Percentiles rank a stretch among this genome's conserved stretches.
Evolutionary conservation across 2,329 filamentous ascomycete genomes (phyloP).

Genomic region (Diaporthe velutina): DNA sequence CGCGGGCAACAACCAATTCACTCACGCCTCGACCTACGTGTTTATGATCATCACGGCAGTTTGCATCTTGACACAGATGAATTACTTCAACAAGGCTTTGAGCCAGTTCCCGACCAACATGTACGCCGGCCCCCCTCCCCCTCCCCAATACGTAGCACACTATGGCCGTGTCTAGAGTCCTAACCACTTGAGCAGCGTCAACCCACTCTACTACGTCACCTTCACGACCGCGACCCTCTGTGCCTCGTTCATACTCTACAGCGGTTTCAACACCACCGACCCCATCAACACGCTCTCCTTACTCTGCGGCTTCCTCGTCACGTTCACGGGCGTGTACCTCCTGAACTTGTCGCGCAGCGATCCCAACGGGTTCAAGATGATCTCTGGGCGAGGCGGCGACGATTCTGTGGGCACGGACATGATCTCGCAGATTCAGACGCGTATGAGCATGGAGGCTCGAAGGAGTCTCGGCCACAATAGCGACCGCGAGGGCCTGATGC

Average conservation of each 20-base stretch:
- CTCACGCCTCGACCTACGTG: slow-evolving; percentile 94
- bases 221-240: slow-evolving; percentile 95
- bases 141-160: not conserved
- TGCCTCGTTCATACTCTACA: slow-evolving; percentile 96
- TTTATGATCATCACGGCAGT: slow-evolving; percentile 94
- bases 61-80: slow-evolving; percentile 99
- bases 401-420: slow-evolving; percentile 93
- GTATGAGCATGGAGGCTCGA: slow-evolving; percentile 92
- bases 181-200: slow-evolving; percentile 73
- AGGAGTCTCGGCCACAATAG: slow-evolving; percentile 78
- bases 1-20: slow-evolving; percentile 93
- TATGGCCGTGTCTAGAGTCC: slow-evolving; percentile 17
- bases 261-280: slow-evolving; percentile 95
- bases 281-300: slow-evolving; percentile 92
- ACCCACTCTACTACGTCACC: slow-evolving; percentile 96
- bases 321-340: slow-evolving; percentile 95
- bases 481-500: slow-evolving; percentile 86
- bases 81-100: slow-evolving; percentile 99
- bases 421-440: slow-evolving; percentile 88
- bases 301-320: slow-evolving; percentile 92
- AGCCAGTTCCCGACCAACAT: slow-evolving; percentile 98
- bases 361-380: slow-evolving; percentile 79
- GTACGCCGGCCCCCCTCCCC: slow-evolving; percentile 65
- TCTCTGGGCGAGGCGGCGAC: slow-evolving; percentile 71
- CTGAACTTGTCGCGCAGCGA: slow-evolving; percentile 95